A percentile compares a stretch with the other conserved stretches of the same genome.
Evolutionary conservation across 148 eudicot genomes (phyloP).

Genomic region (Vaccinium myrtillus): DNA sequence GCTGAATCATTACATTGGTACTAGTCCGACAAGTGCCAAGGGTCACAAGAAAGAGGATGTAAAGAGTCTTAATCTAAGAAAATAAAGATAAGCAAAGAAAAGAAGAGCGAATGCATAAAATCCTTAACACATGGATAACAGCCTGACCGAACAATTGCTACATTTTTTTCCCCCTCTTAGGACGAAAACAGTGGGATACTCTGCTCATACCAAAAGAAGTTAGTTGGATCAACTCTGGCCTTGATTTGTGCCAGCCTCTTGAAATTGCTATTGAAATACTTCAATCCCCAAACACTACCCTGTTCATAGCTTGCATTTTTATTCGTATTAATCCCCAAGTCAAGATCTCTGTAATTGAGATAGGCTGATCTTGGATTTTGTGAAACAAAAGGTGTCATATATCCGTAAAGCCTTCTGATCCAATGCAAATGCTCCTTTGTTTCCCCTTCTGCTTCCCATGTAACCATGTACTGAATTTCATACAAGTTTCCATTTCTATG

Average conservation of each 20-base stretch:
- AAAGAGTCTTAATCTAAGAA: no score
- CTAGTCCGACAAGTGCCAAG: not conserved
- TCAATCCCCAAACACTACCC: no score
- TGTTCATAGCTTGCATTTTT: no score
- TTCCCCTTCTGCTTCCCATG: constrained; percentile 30
- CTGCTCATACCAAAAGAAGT: no score
- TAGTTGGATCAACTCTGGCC: no score
- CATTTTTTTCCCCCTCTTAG: no score
- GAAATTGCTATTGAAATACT: no score
- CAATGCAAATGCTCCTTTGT: constrained; percentile 6
- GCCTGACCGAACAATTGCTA: not conserved
- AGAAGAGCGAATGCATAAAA: not conserved
- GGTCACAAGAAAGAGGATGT: not conserved
- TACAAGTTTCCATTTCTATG: constrained; percentile 40
- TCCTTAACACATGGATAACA: not conserved
- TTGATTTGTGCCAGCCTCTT: no score
- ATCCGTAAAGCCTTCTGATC: not conserved
- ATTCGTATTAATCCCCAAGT: no score
- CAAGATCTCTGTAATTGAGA: constrained; percentile 39
- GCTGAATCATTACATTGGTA: not conserved
- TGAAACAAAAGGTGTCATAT: constrained; percentile 42
- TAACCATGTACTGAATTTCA: constrained; percentile 31
- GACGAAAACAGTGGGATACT: no score
- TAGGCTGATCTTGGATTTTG: constrained; percentile 34
- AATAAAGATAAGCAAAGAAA: no score